Conservation (phyloP, 306 rosid genomes). For the Castanea mollissima region DNA sequence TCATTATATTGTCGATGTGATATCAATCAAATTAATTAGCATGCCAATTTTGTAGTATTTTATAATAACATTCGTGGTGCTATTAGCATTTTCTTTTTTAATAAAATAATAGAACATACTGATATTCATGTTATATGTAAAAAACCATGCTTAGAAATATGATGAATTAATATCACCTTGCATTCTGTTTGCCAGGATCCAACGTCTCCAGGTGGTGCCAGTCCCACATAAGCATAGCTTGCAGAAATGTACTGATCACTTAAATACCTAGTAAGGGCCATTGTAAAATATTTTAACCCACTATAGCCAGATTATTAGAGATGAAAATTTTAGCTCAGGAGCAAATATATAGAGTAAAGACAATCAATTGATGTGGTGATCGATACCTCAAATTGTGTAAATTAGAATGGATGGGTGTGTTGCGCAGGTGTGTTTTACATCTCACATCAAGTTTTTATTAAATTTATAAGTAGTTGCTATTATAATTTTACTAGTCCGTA, state of each 20-base stretch:
- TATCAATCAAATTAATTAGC: too few species aligned
- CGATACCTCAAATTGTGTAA: too few species aligned
- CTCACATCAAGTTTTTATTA: too few species aligned
- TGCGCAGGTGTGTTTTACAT: too few species aligned
- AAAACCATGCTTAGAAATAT: neutral
- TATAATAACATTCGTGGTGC: too few species aligned
- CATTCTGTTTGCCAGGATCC: conserved; percentile 97
- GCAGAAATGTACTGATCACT: conserved; percentile 43
- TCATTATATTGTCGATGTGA: too few species aligned
- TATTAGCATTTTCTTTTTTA: neutral
- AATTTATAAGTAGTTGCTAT: too few species aligned
- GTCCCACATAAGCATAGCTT: conserved; percentile 65
- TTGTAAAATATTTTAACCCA: neutral
- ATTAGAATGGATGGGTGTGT: too few species aligned
- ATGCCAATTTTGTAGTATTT: too few species aligned
- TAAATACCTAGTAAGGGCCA: conserved; percentile 34
- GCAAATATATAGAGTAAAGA: neutral
- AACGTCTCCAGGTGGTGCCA: conserved; percentile 78
- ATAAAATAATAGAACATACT: neutral
- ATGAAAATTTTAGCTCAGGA: neutral
- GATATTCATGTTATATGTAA: too few species aligned
- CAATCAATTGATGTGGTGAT: too few species aligned
- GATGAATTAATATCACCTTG: conserved; percentile 45
- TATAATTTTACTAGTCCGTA: too few species aligned
- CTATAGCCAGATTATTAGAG: neutral